Base-by-base conservation (phyloP, 495 filamentous ascomycete species). In the Penicillium alfredii region DNA sequence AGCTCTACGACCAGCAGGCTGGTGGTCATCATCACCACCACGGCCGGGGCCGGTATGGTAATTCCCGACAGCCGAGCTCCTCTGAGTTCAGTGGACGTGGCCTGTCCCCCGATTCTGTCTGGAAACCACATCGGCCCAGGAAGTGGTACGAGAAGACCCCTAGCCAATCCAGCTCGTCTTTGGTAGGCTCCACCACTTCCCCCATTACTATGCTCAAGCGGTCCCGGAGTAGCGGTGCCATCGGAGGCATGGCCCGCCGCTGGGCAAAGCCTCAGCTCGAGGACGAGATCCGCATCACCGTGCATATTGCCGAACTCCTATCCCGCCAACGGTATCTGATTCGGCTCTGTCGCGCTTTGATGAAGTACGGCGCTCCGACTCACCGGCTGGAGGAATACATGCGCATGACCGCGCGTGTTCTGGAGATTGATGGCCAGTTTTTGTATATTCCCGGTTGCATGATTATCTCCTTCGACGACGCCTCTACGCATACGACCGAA, bases 391-490 rank as follows among this genome's bases (percentile, higher is more conserved):
- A 88, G 54, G 81, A 85, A 47, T 94, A 94, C 51, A 84, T 97
- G 82, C 80, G 73, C 36, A 94, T 89, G 87, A 86, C 85, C 9
- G 81, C 89, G 16, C 76, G 86, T 3, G 85, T 93, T 4, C 73
- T 97, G 28, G 83, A 90, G 58, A 88, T 96, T 30, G 84, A 94
- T 42, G 85, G 81, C 26, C 88, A 94, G 42, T 96, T 94, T 49
- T 63, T 95, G 26, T 96, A 95, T 54, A 80, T 95, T 14, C 90
- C 90, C 2, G 86, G 86, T 12, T 93, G 86, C 50, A 97, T 96
- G 90, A 85, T 97, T 42, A 82, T 94, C 40, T 88, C 86, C 4
- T 96, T 97, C 52, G 90, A 94, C 51, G 90, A 97, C 61, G 71
- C 75, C 15, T 74, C 80, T 15, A 93, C 87, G 6, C 89, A 95